These are phyloP conservation scores for Ceratocystis alfenasii DNA, from an alignment of 2,329 filamentous ascomycete species.

Conservation along the genomic window DNA sequence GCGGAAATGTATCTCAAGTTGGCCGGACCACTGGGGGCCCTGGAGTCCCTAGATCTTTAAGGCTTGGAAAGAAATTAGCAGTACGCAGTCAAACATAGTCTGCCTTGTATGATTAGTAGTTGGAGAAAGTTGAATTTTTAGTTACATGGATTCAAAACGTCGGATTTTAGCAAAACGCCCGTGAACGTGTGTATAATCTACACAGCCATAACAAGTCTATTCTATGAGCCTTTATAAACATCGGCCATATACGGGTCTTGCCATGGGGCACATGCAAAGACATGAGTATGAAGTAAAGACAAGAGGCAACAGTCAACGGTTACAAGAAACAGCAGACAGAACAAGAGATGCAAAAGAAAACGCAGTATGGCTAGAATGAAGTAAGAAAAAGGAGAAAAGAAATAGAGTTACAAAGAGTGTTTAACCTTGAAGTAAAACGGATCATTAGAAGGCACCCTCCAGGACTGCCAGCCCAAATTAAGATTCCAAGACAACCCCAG, in stretches of 20 bases:
- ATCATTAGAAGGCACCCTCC: background rate
- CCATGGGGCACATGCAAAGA: background rate
- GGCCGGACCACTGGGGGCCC: constrained; percentile 43
- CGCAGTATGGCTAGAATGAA: background rate
- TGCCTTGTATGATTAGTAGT: constrained; percentile 5
- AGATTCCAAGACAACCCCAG: background rate
- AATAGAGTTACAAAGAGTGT: constrained; percentile 3
- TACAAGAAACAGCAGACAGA: constrained; percentile 9
- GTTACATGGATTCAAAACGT: background rate
- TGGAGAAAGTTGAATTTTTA: constrained; percentile 1
- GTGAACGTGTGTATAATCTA: too few species aligned
- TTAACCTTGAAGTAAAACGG: background rate
- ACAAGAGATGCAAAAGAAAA: background rate
- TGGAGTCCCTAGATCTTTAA: constrained; percentile 26
- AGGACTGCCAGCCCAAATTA: background rate
- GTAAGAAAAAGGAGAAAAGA: background rate
- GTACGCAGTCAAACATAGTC: background rate
- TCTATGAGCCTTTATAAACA: too few species aligned
- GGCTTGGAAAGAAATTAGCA: constrained; percentile 22
- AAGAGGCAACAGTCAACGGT: background rate
- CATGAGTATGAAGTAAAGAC: background rate
- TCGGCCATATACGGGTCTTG: background rate
- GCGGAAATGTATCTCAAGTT: constrained; percentile 83
- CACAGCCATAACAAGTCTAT: too few species aligned
- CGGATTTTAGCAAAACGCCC: constrained; percentile 4